These are phyloP conservation scores for Lactarius hengduanensis DNA, from an alignment of 768 basidiomycete genomes.

Conservation along the genomic window DNA sequence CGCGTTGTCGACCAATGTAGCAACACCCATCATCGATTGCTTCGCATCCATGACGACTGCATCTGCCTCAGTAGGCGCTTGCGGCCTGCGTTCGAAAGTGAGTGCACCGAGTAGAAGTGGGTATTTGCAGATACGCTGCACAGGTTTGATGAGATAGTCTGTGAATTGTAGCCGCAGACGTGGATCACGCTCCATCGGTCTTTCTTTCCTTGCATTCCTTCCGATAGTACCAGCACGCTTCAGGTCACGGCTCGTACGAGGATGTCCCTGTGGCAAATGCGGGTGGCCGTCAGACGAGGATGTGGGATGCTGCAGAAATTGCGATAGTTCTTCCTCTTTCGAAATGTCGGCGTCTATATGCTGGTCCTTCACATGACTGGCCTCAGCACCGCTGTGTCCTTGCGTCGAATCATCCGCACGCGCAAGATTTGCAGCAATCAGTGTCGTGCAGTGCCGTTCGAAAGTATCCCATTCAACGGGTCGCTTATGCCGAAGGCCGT, in stretches of 20 bases:
- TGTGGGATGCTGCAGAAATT: background rate
- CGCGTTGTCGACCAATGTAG: slow-evolving; percentile 28
- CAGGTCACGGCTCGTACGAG: slow-evolving; percentile 3
- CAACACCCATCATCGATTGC: slow-evolving; percentile 26
- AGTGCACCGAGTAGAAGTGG: slow-evolving; percentile 85
- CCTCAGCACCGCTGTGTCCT: background rate
- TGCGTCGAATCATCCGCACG: background rate
- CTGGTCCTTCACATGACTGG: slow-evolving; percentile 1
- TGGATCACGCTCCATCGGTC: slow-evolving; percentile 11
- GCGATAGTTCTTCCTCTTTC: slow-evolving; percentile 1
- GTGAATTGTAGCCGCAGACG: slow-evolving; percentile 55
- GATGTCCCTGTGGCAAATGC: background rate
- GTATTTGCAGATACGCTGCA: slow-evolving; percentile 95
- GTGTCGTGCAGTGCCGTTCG: slow-evolving; percentile 70
- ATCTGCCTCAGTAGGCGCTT: slow-evolving; percentile 9
- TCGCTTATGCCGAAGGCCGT: slow-evolving; percentile 60
- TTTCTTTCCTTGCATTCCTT: slow-evolving; percentile 17
- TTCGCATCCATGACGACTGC: slow-evolving; percentile 20
- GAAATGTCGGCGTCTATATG: background rate
- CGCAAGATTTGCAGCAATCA: slow-evolving; percentile 41
- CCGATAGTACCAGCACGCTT: slow-evolving; percentile 3
- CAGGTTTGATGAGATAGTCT: slow-evolving; percentile 96
- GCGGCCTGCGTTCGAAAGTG: slow-evolving; percentile 17
- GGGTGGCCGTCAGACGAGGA: background rate
- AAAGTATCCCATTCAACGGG: slow-evolving; percentile 79